Conservation (phyloP, 352 stramenopile species). For the Hyaloperonospora brassicae region DNA sequence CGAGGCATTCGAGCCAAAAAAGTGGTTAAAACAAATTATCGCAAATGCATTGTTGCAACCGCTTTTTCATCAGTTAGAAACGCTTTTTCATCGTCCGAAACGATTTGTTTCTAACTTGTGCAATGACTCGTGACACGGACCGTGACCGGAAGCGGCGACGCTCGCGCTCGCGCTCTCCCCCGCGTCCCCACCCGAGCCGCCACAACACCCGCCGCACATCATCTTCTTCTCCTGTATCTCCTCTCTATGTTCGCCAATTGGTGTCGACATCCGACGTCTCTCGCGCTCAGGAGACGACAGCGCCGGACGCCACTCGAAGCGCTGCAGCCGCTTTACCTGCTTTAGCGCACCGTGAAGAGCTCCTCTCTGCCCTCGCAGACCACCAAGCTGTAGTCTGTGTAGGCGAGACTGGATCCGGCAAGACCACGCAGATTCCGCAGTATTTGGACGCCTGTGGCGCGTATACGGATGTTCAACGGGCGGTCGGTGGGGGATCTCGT, state of each 20-base stretch:
- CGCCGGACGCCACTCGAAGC: constrained; percentile 1
- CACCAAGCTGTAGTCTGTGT: constrained; percentile 71
- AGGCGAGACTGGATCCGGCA: constrained; percentile 94
- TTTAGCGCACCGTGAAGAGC: constrained; percentile 47
- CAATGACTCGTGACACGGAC: constrained; percentile 12
- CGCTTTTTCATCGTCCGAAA: neutral
- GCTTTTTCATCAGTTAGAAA: constrained; percentile 8
- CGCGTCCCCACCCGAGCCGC: constrained; percentile 4
- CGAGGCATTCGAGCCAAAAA: too few relatives aligned
- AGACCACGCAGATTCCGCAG: constrained; percentile 90
- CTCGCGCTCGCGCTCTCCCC: constrained; percentile 13
- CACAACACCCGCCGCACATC: neutral
- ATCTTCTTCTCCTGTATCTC: constrained; percentile 5
- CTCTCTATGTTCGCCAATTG: constrained; percentile 2
- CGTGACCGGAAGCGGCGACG: constrained; percentile 16
- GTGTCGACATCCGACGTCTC: constrained; percentile 8
- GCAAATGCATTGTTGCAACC: too few relatives aligned
- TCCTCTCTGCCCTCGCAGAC: constrained; percentile 34
- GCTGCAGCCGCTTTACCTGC: constrained; percentile 12
- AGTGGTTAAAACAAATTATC: too few relatives aligned
- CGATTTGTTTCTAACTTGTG: too few relatives aligned
- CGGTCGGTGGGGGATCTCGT: constrained; percentile 6
- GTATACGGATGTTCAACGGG: constrained; percentile 21
- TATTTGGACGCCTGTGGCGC: constrained; percentile 43
- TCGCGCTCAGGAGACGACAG: constrained; percentile 13